phyloP scores from a whole-genome alignment of 179 eudicot species.

The Actinidia arguta region DNA sequence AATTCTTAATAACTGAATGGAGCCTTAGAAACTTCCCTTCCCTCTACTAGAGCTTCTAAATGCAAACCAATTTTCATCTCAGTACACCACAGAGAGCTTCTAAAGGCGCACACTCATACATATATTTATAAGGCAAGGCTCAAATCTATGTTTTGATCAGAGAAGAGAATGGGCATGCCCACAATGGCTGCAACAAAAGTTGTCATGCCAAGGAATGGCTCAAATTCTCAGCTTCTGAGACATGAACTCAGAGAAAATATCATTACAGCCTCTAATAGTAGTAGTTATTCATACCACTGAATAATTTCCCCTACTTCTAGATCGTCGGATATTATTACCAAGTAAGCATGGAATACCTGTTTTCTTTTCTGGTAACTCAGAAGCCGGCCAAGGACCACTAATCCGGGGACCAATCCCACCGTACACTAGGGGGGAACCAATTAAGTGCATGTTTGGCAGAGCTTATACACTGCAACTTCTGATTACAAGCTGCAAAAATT shows the following conservation, averaged over 20 bases:
- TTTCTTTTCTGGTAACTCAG: no score
- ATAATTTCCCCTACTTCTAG: background rate
- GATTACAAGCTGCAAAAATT: no score
- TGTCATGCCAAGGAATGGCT: background rate
- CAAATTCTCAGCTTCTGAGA: background rate
- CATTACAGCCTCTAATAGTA: background rate
- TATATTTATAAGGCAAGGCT: background rate
- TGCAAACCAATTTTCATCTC: background rate
- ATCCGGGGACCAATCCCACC: no score
- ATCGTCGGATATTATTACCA: no score
- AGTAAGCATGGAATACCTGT: background rate
- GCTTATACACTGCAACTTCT: no score
- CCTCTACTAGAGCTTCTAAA: background rate
- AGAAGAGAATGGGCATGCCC: background rate
- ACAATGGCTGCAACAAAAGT: background rate
- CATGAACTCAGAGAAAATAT: background rate
- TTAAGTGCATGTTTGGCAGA: no score
- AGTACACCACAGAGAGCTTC: background rate
- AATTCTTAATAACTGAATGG: no score
- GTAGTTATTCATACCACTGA: no score
- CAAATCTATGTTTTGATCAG: background rate
- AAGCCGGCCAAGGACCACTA: no score
- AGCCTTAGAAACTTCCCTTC: conserved; percentile 26
- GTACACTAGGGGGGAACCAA: no score
- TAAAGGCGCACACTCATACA: no score